A percentile compares a stretch with the other conserved stretches of the same genome.
These are phyloP conservation scores for Chondrostereum purpureum DNA, from an alignment of 1,284 basidiomycete genomes.

Conservation along the genomic window DNA sequence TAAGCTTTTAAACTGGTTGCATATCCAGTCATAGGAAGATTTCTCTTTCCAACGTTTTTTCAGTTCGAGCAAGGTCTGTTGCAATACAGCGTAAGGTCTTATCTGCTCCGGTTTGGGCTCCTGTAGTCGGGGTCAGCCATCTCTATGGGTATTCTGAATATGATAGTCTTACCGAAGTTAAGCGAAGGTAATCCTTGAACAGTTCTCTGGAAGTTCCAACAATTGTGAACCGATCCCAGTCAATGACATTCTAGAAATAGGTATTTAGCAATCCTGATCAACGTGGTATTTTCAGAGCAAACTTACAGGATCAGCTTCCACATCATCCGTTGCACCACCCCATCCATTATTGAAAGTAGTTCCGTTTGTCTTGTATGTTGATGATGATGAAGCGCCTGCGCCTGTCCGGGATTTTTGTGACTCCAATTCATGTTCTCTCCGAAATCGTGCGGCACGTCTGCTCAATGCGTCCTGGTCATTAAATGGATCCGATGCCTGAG, in stretches of 20 bases:
- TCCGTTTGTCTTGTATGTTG: slow-evolving; percentile 41
- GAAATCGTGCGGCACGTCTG: slow-evolving; percentile 70
- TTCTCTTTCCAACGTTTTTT: slow-evolving; percentile 88
- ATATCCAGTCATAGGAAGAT: slow-evolving; percentile 86
- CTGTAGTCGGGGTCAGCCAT: slow-evolving; percentile 30
- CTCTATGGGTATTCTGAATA: too few relatives aligned
- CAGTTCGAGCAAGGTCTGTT: slow-evolving; percentile 81
- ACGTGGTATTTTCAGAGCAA: too few relatives aligned
- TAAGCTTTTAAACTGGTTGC: slow-evolving; percentile 97
- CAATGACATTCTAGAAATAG: slow-evolving; percentile 85
- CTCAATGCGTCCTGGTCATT: slow-evolving; percentile 63
- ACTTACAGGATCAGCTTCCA: slow-evolving; percentile 65
- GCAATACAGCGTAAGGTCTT: slow-evolving; percentile 80
- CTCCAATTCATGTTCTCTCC: slow-evolving; percentile 77
- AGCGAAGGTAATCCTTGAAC: slow-evolving; percentile 93
- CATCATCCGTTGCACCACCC: slow-evolving; percentile 46
- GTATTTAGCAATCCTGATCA: too few relatives aligned
- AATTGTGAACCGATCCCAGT: slow-evolving; percentile 96
- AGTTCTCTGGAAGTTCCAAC: slow-evolving; percentile 85
- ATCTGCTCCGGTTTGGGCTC: slow-evolving; percentile 95
- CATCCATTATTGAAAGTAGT: slow-evolving; percentile 35
- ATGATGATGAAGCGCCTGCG: too few relatives aligned
- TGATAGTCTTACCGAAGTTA: slow-evolving; percentile 72
- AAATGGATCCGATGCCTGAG: slow-evolving; percentile 38
- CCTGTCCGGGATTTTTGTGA: slow-evolving; percentile 46